phyloP scores from a whole-genome alignment of 2,329 filamentous ascomycete genomes.

The Pseudogymnoascus sp. region DNA sequence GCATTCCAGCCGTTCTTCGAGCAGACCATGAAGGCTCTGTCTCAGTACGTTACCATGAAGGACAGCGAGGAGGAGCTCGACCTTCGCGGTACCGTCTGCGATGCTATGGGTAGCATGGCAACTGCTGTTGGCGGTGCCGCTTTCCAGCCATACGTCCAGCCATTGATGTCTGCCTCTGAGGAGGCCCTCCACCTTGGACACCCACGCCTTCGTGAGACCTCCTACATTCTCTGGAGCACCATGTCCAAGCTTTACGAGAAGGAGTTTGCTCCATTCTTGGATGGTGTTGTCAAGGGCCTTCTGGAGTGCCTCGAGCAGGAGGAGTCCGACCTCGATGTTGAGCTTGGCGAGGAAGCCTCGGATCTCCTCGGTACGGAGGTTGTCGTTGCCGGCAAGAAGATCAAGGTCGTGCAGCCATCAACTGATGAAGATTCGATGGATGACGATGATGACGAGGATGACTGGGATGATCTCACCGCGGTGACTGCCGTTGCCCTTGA shows the following conservation, averaged over 20 bases:
- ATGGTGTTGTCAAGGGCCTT: slow-evolving; percentile 70
- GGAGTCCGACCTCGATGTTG: slow-evolving; percentile 71
- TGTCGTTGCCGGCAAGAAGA: slow-evolving; percentile 72
- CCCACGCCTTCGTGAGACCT: slow-evolving; percentile 86
- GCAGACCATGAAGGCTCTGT: slow-evolving; percentile 82
- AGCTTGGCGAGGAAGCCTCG: slow-evolving; percentile 65
- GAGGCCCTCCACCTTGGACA: slow-evolving; percentile 85
- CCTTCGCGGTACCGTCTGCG: slow-evolving; percentile 80
- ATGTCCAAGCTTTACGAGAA: slow-evolving; percentile 90
- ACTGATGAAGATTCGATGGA: slow-evolving; percentile 54
- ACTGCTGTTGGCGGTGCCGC: slow-evolving; percentile 75
- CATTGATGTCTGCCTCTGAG: slow-evolving; percentile 86
- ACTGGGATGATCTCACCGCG: slow-evolving; percentile 75
- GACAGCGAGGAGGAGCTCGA: slow-evolving; percentile 85
- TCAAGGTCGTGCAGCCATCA: slow-evolving; percentile 64
- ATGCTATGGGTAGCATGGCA: slow-evolving; percentile 90
- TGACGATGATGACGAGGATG: slow-evolving; percentile 70
- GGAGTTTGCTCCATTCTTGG: slow-evolving; percentile 70
- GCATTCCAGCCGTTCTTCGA: slow-evolving; percentile 89
- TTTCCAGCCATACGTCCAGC: slow-evolving; percentile 86
- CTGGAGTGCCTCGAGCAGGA: slow-evolving; percentile 83
- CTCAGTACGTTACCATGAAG: slow-evolving; percentile 76
- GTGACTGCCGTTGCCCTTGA: slow-evolving; percentile 87
- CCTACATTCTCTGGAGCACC: slow-evolving; percentile 93
- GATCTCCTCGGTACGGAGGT: slow-evolving; percentile 71